These are phyloP conservation scores for Phytophthora rubi DNA, from an alignment of 352 stramenopile species.

Conservation along the genomic window DNA sequence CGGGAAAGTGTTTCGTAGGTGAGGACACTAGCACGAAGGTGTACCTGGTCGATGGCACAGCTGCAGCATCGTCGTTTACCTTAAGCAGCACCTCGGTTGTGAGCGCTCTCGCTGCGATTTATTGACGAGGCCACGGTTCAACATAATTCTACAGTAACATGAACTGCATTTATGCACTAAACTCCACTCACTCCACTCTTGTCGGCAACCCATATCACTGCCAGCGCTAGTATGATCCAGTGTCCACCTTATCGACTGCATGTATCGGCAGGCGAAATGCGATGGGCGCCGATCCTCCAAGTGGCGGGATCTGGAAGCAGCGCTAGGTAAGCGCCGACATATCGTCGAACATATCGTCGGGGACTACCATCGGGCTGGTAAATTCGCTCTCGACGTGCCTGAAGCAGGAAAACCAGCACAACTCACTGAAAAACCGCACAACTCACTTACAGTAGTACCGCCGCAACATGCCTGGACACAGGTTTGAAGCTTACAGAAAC, in stretches of 20 bases:
- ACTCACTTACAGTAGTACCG: too few relatives aligned
- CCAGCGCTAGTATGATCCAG: not conserved
- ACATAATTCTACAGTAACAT: not conserved
- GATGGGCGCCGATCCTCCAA: not conserved
- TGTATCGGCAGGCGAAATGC: not conserved
- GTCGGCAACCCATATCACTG: too few relatives aligned
- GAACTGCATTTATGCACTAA: not conserved
- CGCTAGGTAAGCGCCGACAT: slow-evolving; percentile 40
- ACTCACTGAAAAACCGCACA: too few relatives aligned
- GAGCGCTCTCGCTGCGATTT: not conserved
- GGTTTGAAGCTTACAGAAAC: slow-evolving; percentile 29
- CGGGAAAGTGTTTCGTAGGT: not conserved
- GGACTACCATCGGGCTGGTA: slow-evolving; percentile 14
- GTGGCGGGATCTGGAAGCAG: not conserved
- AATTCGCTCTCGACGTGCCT: slow-evolving; percentile 16
- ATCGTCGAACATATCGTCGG: slow-evolving; percentile 42
- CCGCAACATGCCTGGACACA: too few relatives aligned
- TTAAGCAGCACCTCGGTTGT: not conserved
- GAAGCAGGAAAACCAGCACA: fast-evolving
- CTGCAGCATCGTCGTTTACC: not conserved
- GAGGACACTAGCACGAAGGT: not conserved
- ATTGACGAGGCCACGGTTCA: not conserved
- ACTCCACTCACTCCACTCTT: not conserved
- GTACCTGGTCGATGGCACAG: not conserved
- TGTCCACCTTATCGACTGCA: too few relatives aligned